Percentiles rank a stretch among this genome's conserved stretches.
These are phyloP conservation scores for Pythium apleroticum DNA, from an alignment of 352 stramenopile genomes.

Conservation along the genomic window DNA sequence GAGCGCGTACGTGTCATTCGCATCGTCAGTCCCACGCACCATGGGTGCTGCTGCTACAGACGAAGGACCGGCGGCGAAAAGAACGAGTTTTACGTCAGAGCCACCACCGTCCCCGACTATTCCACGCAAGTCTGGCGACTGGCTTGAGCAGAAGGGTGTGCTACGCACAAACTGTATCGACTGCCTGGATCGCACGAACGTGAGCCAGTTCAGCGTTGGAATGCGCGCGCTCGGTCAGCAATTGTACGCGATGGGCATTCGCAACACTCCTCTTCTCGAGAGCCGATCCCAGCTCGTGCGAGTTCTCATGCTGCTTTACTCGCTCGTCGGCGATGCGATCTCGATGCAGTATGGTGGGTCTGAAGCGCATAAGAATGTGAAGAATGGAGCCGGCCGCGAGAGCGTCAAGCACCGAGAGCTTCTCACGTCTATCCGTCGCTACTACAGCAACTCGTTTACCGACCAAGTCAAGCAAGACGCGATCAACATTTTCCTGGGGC, in stretches of 20 bases:
- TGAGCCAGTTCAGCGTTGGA: constrained; percentile 85
- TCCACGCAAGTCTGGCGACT: constrained; percentile 76
- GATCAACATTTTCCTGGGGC: constrained; percentile 99
- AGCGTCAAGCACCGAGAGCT: constrained; percentile 96
- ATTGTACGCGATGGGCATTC: constrained; percentile 97
- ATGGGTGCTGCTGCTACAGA: neutral
- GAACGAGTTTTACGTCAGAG: constrained; percentile 7
- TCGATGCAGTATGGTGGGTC: constrained; percentile 99
- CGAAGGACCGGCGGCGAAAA: neutral
- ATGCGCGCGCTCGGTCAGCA: constrained; percentile 93
- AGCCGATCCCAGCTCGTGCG: constrained; percentile 92
- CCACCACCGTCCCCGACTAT: constrained; percentile 62
- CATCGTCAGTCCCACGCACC: constrained; percentile 6
- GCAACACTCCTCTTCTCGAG: constrained; percentile 81
- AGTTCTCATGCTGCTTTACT: constrained; percentile 98
- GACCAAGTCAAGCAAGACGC: constrained; percentile 98
- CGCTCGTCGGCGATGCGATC: constrained; percentile 97
- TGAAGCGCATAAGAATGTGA: constrained; percentile 99
- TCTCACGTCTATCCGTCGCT: constrained; percentile 97
- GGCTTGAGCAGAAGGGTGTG: constrained; percentile 96
- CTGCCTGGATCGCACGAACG: constrained; percentile 84
- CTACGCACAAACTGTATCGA: constrained; percentile 99
- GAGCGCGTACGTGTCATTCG: constrained; percentile 47
- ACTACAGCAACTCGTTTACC: constrained; percentile 99
- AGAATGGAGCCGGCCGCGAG: constrained; percentile 78